phyloP scores from a whole-genome alignment of 768 basidiomycete species.

The Kwoniella sp. region DNA sequence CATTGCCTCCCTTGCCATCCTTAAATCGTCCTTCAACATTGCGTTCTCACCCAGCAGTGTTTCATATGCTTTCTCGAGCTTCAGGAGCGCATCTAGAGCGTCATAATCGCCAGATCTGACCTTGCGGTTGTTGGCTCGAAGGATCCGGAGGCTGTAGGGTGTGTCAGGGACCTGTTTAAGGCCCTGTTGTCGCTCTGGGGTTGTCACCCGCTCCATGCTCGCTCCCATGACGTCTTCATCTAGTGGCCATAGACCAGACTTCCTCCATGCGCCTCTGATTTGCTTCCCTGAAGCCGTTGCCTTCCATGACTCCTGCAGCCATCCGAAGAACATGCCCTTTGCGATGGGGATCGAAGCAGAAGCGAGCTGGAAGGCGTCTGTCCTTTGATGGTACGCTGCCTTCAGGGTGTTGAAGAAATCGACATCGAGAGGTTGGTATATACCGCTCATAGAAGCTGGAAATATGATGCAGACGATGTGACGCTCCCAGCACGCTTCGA shows the following conservation, averaged over 20 bases:
- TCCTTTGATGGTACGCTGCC: neutral
- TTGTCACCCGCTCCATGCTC: too few species aligned
- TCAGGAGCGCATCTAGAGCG: too few species aligned
- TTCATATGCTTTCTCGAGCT: too few species aligned
- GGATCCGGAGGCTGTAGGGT: too few species aligned
- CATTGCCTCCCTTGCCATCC: too few species aligned
- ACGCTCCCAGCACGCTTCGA: constrained; percentile 27
- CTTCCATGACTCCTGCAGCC: constrained; percentile 21
- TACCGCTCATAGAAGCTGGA: constrained; percentile 13
- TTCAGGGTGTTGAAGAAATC: constrained; percentile 24
- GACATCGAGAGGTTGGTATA: constrained; percentile 25
- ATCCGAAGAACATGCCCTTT: constrained; percentile 20
- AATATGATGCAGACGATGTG: constrained; percentile 24
- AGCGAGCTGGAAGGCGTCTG: constrained; percentile 11
- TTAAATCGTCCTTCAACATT: too few species aligned
- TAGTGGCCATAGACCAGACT: constrained; percentile 20
- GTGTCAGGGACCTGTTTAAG: too few species aligned
- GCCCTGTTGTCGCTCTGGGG: too few species aligned
- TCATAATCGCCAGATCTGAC: too few species aligned
- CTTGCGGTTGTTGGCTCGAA: too few species aligned
- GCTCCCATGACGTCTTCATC: too few species aligned
- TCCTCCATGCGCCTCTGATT: constrained; percentile 17
- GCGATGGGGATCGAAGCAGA: neutral
- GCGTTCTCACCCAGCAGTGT: too few species aligned
- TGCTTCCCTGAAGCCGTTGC: constrained; percentile 9